phyloP scores from a whole-genome alignment of 495 filamentous ascomycete genomes.

The Penicillium cosmopolitanum region DNA sequence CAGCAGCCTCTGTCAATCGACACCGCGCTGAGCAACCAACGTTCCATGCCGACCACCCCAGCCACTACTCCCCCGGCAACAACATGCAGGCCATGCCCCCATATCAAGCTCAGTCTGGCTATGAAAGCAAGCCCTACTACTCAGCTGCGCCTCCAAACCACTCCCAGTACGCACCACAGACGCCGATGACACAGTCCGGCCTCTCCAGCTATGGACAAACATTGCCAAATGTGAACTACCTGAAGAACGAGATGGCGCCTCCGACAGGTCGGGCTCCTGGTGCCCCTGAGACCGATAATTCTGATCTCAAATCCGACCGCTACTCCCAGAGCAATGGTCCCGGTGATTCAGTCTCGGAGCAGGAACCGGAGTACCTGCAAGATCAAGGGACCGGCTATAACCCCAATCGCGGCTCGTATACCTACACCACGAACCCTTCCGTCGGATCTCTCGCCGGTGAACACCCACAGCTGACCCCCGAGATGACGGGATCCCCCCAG shows the following conservation, averaged over 20 bases:
- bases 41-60: constrained; percentile 92
- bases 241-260: constrained; percentile 92
- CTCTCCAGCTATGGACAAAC: constrained; percentile 69
- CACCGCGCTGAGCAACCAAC: constrained; percentile 74
- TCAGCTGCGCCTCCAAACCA: constrained; percentile 72
- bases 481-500: constrained; percentile 85
- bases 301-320: constrained; percentile 69
- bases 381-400: constrained; percentile 65
- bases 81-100: constrained; percentile 76
- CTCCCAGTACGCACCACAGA: constrained; percentile 67
- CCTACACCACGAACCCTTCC: constrained; percentile 67
- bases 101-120: constrained; percentile 71
- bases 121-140: constrained; percentile 81
- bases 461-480: constrained; percentile 79
- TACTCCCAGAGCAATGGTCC: constrained; percentile 58
- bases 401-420: constrained; percentile 70
- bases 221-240: constrained; percentile 63
- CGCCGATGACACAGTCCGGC: constrained; percentile 64
- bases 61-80: constrained; percentile 89
- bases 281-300: constrained; percentile 59
- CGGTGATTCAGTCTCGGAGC: constrained; percentile 75
- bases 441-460: constrained; percentile 70
- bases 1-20: constrained; percentile 86
- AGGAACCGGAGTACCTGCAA: constrained; percentile 82
- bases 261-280: constrained; percentile 65